A percentile compares a stretch with the other conserved stretches of the same genome.
These are phyloP conservation scores for Phytophthora quininea DNA, from an alignment of 352 stramenopile genomes.

Conservation along the genomic window DNA sequence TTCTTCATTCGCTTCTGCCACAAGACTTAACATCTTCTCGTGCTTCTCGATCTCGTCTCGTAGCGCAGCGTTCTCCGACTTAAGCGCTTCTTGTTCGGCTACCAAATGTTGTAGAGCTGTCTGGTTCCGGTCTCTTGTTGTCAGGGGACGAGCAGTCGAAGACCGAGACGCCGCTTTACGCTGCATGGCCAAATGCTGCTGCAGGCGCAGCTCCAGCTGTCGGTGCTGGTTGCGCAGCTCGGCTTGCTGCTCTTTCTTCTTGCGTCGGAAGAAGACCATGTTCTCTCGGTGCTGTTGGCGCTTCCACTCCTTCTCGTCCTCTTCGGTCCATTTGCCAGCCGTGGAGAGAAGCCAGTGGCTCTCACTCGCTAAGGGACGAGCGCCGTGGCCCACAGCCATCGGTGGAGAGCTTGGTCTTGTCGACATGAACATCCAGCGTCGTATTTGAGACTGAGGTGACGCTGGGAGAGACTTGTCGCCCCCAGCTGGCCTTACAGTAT, in stretches of 20 bases:
- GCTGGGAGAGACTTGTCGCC: not conserved
- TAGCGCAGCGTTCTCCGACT: conserved; percentile 46
- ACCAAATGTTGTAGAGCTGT: conserved; percentile 32
- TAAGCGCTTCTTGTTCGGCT: conserved; percentile 41
- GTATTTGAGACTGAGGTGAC: not conserved
- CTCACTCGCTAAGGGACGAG: conserved; percentile 36
- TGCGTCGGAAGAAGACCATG: conserved; percentile 56
- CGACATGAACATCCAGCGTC: conserved; percentile 9
- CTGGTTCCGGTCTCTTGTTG: conserved; percentile 13
- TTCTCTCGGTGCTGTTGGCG: conserved; percentile 55
- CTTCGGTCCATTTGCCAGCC: conserved; percentile 48
- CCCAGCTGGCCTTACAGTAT: not conserved
- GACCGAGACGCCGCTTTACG: conserved; percentile 29
- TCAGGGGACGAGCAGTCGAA: conserved; percentile 3
- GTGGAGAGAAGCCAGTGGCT: conserved; percentile 54
- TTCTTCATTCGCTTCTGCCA: conserved; percentile 12
- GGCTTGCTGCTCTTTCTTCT: conserved; percentile 55
- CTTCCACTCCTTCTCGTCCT: conserved; percentile 59
- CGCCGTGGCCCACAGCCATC: conserved; percentile 28
- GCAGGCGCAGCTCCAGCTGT: conserved; percentile 40
- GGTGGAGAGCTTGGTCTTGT: conserved; percentile 14
- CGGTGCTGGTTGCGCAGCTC: conserved; percentile 44
- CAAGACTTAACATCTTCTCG: conserved; percentile 22
- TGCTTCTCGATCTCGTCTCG: conserved; percentile 30
- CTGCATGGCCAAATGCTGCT: conserved; percentile 46